phyloP scores from a whole-genome alignment of 1,139 yeast genomes.

The Hansenula sp. region DNA sequence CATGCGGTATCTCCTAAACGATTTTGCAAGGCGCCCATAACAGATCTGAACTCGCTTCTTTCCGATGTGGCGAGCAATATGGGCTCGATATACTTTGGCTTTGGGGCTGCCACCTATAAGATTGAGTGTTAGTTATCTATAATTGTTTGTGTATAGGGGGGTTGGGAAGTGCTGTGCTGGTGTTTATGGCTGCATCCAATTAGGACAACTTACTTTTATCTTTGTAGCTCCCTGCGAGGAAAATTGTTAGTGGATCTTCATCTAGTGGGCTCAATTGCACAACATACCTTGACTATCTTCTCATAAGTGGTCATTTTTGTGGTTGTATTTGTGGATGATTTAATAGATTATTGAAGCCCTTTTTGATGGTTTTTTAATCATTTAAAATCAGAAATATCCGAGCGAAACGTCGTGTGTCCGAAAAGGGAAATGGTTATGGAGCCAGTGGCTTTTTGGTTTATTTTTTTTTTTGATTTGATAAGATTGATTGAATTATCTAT shows the following conservation, averaged over 20 bases:
- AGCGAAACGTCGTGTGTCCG: too few species aligned
- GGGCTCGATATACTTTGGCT: conserved; percentile 92
- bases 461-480: too few species aligned
- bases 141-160: conserved; percentile 10
- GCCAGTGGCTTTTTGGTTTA: too few species aligned
- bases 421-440: too few species aligned
- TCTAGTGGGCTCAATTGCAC: too few species aligned
- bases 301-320: conserved; percentile 44
- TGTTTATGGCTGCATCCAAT: too few species aligned
- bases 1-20: conserved; percentile 78
- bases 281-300: conserved; percentile 49
- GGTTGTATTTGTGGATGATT: background rate
- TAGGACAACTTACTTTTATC: conserved; percentile 28
- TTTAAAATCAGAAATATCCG: too few species aligned
- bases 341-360: too few species aligned
- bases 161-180: too few species aligned
- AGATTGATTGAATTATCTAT: too few species aligned
- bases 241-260: conserved; percentile 18
- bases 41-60: conserved; percentile 57
- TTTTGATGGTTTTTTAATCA: too few species aligned
- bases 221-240: conserved; percentile 58
- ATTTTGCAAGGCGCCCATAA: conserved; percentile 57
- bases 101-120: conserved; percentile 91
- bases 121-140: conserved; percentile 43
- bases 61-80: conserved; percentile 72